These are phyloP conservation scores for Aspergillus nidulans DNA, from an alignment of 495 filamentous ascomycete species.

Conservation along the genomic window DNA sequence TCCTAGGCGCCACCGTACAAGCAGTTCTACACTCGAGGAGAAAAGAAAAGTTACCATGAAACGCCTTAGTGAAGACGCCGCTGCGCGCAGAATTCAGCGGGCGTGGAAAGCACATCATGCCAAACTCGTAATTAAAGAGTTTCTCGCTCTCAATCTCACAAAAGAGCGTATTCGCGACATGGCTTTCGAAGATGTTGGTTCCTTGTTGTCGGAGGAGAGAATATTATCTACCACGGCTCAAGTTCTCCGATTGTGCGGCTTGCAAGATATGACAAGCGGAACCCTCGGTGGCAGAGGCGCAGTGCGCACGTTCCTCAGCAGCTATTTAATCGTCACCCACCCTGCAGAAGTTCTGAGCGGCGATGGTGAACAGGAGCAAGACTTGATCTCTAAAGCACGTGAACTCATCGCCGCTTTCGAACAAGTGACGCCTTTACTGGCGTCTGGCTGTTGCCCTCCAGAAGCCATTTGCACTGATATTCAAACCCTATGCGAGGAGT, in stretches of 20 bases:
- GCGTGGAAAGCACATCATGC: slow-evolving; percentile 65
- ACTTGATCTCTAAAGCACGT: slow-evolving; percentile 81
- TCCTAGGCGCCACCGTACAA: slow-evolving; percentile 59
- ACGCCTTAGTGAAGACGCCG: slow-evolving; percentile 58
- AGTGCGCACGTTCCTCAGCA: slow-evolving; percentile 85
- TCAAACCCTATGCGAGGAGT: slow-evolving; percentile 51
- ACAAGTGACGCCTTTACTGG: slow-evolving; percentile 61
- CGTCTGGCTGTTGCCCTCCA: slow-evolving; percentile 46
- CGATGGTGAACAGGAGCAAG: slow-evolving; percentile 80
- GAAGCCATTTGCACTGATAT: slow-evolving; percentile 37
- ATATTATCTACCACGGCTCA: slow-evolving; percentile 66
- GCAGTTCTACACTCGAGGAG: slow-evolving; percentile 54
- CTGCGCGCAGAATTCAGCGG: slow-evolving; percentile 69
- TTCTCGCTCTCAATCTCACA: slow-evolving; percentile 64
- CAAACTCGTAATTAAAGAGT: slow-evolving; percentile 59
- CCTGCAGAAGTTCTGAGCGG: slow-evolving; percentile 86
- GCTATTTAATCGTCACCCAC: slow-evolving; percentile 89
- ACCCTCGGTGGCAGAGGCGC: slow-evolving; percentile 71
- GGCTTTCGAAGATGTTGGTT: slow-evolving; percentile 76
- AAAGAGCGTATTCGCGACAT: slow-evolving; percentile 69
- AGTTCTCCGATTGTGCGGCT: slow-evolving; percentile 69
- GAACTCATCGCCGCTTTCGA: slow-evolving; percentile 83
- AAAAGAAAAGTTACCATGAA: slow-evolving; percentile 44
- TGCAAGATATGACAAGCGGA: slow-evolving; percentile 66
- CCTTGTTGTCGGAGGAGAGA: slow-evolving; percentile 68